Base-by-base conservation (phyloP, 306 rosid species). In the Rosa multiflora region DNA sequence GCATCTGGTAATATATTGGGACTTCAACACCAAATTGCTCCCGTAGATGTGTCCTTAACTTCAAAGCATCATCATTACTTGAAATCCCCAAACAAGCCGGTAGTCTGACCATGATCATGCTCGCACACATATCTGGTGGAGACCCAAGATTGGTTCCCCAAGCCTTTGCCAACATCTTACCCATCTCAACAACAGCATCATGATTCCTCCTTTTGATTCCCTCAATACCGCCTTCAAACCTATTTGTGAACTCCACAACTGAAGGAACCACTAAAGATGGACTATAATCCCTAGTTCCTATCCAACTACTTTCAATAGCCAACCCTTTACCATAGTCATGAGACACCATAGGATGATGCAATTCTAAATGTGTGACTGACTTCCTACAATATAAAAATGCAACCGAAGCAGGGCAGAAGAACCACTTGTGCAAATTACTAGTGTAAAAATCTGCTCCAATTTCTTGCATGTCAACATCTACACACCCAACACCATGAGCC, bases 231-330 rank as follows among this genome's bases (percentile, higher is more conserved):
- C 87, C 91, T 83, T 94, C 92, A 40, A 94, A 94, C 82, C 96
- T 80, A 58, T 84, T 84, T 5, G 89, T 80, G 58, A 32, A 94
- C 17, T 94, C 94, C 81, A 91, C 43, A 76, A 48, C 97, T 0
- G 79, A 79, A 17, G 97, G 96, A 78, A 94, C 90, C 63, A 94
- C 98, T 83, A 94, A 76, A n/a, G 88, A 91, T n/a, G 98, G 70
- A 83, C 96, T 94, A 51, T 94, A 94, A 77, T 94, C 98, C 78
- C 98, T 88, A 0, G 98, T 94, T 62, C 98, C 98, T 85, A 92
- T 83, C 96, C 96, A 94, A 82, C 93, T 83, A 84, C 96, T 90
- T 84, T 94, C 98, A 61, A 78, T 70, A 44, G 96, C 86, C 84
- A 94, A 81, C 4, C 98, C 96, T 73, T 89, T 92, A 5, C 98